Percentiles rank a stretch among this genome's conserved stretches.
Conservation (phyloP, 306 rosid species). For the Glycine soja region DNA sequence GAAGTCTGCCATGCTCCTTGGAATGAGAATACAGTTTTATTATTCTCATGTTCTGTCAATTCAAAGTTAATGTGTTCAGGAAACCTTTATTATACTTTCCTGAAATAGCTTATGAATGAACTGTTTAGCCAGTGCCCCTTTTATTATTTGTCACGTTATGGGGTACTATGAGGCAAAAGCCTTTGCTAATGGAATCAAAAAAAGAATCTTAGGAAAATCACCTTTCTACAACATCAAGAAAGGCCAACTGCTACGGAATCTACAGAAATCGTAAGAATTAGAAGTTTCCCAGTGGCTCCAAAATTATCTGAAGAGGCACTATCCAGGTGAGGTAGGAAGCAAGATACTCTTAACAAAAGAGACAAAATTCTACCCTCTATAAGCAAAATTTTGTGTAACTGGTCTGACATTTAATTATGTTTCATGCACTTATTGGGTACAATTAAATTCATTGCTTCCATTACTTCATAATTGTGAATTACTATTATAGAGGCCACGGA, state of each 20-base stretch:
- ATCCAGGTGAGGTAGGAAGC: slow-evolving; percentile 41
- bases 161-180: slow-evolving; percentile 19
- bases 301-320: slow-evolving; percentile 44
- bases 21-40: not conserved
- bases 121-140: slow-evolving; percentile 10
- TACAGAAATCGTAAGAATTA: slow-evolving; percentile 18
- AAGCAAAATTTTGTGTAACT: not conserved
- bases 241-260: slow-evolving; percentile 38
- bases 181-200: slow-evolving; percentile 22
- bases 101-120: slow-evolving; percentile 39
- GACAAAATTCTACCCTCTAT: slow-evolving; percentile 28
- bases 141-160: slow-evolving; percentile 23
- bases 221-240: slow-evolving; percentile 38
- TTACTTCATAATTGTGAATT: slow-evolving; percentile 21
- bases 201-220: slow-evolving; percentile 39
- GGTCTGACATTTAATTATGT: not conserved
- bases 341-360: slow-evolving; percentile 31
- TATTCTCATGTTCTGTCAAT: slow-evolving; percentile 5
- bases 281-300: slow-evolving; percentile 40
- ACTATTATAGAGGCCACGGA: not conserved
- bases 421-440: slow-evolving; percentile 8
- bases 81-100: slow-evolving; percentile 10
- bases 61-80: slow-evolving; percentile 13
- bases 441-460: slow-evolving; percentile 35
- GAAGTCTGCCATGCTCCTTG: slow-evolving; percentile 28